A percentile compares a stretch with the other conserved stretches of the same genome.
phyloP scores from a whole-genome alignment of 345 rosid genomes.

The Eucalyptus guilfoylei region DNA sequence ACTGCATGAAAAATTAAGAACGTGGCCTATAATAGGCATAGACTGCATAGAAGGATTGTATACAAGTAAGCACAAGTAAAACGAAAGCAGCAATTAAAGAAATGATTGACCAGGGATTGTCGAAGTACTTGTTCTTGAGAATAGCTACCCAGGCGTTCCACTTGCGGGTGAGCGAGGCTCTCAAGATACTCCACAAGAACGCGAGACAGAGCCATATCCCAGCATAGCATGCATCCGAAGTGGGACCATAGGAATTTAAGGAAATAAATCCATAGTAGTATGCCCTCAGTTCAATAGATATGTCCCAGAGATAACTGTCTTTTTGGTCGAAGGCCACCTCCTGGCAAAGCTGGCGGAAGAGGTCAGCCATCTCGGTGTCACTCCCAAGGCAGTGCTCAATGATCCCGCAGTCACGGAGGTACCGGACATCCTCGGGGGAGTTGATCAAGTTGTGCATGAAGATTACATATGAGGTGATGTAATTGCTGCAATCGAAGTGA shows the following conservation, averaged over 20 bases:
- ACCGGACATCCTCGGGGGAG: constrained; percentile 44
- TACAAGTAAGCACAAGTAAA: constrained; percentile 46
- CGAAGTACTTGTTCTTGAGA: constrained; percentile 56
- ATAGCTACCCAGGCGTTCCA: constrained; percentile 74
- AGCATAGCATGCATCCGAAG: no score
- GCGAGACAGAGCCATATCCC: constrained; percentile 17
- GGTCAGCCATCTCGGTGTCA: constrained; percentile 62
- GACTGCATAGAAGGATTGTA: constrained; percentile 52
- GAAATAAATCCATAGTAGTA: constrained; percentile 19
- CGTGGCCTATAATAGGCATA: constrained; percentile 41
- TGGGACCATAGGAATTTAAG: no score
- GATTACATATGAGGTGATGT: constrained; percentile 68
- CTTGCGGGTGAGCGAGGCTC: constrained; percentile 40
- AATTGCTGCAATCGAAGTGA: constrained; percentile 48
- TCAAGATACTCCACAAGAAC: constrained; percentile 15
- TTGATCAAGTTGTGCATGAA: constrained; percentile 83
- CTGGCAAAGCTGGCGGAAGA: constrained; percentile 61
- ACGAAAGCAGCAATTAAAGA: constrained; percentile 55
- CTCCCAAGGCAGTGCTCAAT: constrained; percentile 78
- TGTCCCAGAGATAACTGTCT: constrained; percentile 35
- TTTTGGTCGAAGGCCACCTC: constrained; percentile 59
- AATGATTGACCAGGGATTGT: constrained; percentile 67
- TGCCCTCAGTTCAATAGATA: constrained; percentile 40
- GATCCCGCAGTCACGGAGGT: constrained; percentile 47
- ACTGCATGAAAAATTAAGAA: background rate